Base-by-base conservation (phyloP, 2,329 filamentous ascomycete species). In the Madurella mycetomatis region DNA sequence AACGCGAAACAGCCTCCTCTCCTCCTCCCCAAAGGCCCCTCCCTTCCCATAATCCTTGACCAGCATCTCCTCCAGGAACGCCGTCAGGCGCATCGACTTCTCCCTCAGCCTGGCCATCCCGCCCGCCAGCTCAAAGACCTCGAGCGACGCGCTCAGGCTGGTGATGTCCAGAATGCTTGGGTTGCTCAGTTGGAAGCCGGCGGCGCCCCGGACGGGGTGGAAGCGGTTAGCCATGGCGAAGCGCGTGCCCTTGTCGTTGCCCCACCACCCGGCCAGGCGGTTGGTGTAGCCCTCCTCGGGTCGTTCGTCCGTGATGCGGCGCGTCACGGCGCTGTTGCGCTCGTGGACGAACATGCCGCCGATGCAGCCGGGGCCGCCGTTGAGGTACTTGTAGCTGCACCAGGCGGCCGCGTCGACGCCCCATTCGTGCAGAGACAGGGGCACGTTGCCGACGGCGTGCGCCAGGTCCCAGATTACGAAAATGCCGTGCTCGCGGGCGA, bases 371-470 rank as follows among this genome's bases (percentile, higher is more conserved):
- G 88, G 87, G 0, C 88, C 88, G 49, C 82, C 79, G 66, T 91
- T 92, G 56, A 92, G 77, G 68, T 92, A 92, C 69, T 92, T 92
- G 74, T 92, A 92, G 55, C 81, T 86, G 67, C 88, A 92, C 88
- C 88, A 92, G 9, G 78, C 86, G 5, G 88, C 88, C 1, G 74
- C 90, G 66, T 92, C 88, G 41, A 91, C 87, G 51, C 86, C 78
- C 88, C 88, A 92, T 62, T 87, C 83, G 65, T 90, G 86, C 9
- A 92, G 76, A 49, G 79, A 72, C 17, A 92, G 70, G 1, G 85
- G 82, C 1, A 92, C 86, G 64, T 92, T 92, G 16, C 88, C 88
- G 15, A 80, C 85, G 3, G 87, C 87, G 67, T 92, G 88, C 0
- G 88, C 88, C 44, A 90, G 83, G 66, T 92, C 88, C 87, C 87